Base-by-base conservation (phyloP, 2,329 filamentous ascomycete genomes). In the Didymella exigua region DNA sequence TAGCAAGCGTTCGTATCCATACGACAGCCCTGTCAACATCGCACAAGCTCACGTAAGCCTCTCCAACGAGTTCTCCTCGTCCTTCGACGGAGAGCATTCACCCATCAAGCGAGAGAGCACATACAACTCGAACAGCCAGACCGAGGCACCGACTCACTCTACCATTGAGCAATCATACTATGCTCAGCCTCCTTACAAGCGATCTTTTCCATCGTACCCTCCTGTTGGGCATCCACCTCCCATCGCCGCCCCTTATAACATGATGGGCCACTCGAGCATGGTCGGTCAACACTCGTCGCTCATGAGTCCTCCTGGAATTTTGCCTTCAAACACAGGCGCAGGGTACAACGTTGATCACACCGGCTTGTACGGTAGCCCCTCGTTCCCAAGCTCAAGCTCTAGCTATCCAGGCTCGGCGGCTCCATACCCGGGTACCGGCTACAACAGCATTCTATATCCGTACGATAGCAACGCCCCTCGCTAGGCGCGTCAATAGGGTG, bases 1-100 rank as follows among this genome's bases (percentile, higher is more conserved):
- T 21, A 63, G 56, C 45, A 73, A 71, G 56, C 60, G 70, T 36
- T 30, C 49, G 7, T 66, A 60, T 37, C 58, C 57, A n/a, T 53
- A 58, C 45, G 60, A 56, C 13, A 44, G 46, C 6, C 46, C 54
- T 26, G 38, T 56, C 37, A 44, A 23, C 31, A 56, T 52, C 31
- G 44, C 48, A 13, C 54, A 46, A 40, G 54, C 54, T 37, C 54
- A 49, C 11, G 26, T 48, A 34, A 33, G 29, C 23, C 29, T 55
- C 2, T 24, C 52, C 16, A 50, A 46, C 13, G 52, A 55, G 13
- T 55, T 46, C 21, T 47, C 52, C 3, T 55, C 52, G 9, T 55
- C 52, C 4, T 55, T 42, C 36, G 52, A 55, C 13, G 52, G 46
- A 24, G 52, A 55, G 21, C 52, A 55, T 18, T 55, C 52, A 24